Percentiles rank a stretch among this genome's conserved stretches.
Evolutionary conservation across 2,329 filamentous ascomycete genomes (phyloP).

Genomic region (Colletotrichum paranaense): DNA sequence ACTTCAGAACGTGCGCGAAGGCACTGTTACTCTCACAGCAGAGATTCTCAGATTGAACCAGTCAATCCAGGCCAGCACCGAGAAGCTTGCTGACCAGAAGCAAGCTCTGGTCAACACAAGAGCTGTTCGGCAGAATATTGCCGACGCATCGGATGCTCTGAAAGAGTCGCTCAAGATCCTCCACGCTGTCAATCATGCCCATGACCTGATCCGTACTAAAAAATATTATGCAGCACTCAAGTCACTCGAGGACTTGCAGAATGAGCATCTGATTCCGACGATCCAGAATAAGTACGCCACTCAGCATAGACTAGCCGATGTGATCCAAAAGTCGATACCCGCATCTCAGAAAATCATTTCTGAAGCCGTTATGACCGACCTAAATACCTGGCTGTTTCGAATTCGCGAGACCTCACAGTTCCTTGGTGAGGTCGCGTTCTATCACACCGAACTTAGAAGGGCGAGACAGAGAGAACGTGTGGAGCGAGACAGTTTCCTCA

Average conservation of each 20-base stretch:
- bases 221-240: slow-evolving; percentile 96
- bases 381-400: slow-evolving; percentile 96
- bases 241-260: slow-evolving; percentile 94
- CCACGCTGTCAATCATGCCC: slow-evolving; percentile 91
- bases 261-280: slow-evolving; percentile 84
- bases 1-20: slow-evolving; percentile 90
- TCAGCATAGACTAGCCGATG: slow-evolving; percentile 92
- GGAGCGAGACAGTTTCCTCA: slow-evolving; percentile 79
- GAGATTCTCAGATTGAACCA: slow-evolving; percentile 95
- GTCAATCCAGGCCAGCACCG: slow-evolving; percentile 93
- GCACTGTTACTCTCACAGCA: slow-evolving; percentile 86
- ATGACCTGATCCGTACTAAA: slow-evolving; percentile 91
- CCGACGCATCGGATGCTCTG: slow-evolving; percentile 88
- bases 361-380: slow-evolving; percentile 94
- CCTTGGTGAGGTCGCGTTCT: slow-evolving; percentile 94
- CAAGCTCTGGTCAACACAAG: slow-evolving; percentile 93
- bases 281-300: slow-evolving; percentile 87
- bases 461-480: slow-evolving; percentile 85
- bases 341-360: slow-evolving; percentile 93
- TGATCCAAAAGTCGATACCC: slow-evolving; percentile 96
- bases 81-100: slow-evolving; percentile 94
- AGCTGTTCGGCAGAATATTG: slow-evolving; percentile 92
- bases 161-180: slow-evolving; percentile 93
- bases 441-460: slow-evolving; percentile 90
- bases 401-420: slow-evolving; percentile 97